Evolutionary conservation across 1,284 basidiomycete genomes (phyloP).

Genomic region (Ceratorhiza oryzae-sativae): DNA sequence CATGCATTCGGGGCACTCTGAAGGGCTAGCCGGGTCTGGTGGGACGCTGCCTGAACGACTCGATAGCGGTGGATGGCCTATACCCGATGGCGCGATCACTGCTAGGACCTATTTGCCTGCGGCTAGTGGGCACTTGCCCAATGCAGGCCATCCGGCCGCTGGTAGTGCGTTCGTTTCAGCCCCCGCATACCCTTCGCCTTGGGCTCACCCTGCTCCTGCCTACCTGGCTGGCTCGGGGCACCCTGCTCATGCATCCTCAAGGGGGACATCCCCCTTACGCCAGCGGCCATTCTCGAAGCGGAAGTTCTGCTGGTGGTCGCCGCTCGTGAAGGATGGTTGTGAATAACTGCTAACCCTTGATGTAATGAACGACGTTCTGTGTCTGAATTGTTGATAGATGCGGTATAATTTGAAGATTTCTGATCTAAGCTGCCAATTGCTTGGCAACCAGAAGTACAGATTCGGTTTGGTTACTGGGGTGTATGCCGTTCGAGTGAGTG

Average conservation of each 20-base stretch:
- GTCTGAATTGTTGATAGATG: neutral
- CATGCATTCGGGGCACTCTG: constrained; percentile 4
- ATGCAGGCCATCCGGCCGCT: neutral
- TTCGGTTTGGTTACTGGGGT: too few relatives aligned
- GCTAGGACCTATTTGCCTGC: neutral
- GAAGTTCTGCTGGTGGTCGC: neutral
- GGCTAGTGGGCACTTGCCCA: neutral
- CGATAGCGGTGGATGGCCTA: constrained; percentile 2
- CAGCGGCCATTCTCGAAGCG: neutral
- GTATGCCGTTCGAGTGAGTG: too few relatives aligned
- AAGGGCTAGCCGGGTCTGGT: constrained; percentile 21
- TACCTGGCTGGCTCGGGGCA: neutral
- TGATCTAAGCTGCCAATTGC: neutral
- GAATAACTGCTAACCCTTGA: neutral
- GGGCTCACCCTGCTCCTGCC: neutral
- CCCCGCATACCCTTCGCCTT: neutral
- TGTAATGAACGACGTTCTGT: neutral
- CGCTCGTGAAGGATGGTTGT: neutral
- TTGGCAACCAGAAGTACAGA: too few relatives aligned
- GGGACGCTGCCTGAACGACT: constrained; percentile 21
- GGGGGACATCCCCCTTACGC: neutral
- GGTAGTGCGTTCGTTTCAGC: neutral
- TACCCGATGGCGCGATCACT: neutral
- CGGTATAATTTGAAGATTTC: neutral
- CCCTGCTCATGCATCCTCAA: neutral